A percentile compares a stretch with the other conserved stretches of the same genome.
These are phyloP conservation scores for Trichophyton equinum DNA, from an alignment of 2,329 filamentous ascomycete genomes.

Conservation along the genomic window DNA sequence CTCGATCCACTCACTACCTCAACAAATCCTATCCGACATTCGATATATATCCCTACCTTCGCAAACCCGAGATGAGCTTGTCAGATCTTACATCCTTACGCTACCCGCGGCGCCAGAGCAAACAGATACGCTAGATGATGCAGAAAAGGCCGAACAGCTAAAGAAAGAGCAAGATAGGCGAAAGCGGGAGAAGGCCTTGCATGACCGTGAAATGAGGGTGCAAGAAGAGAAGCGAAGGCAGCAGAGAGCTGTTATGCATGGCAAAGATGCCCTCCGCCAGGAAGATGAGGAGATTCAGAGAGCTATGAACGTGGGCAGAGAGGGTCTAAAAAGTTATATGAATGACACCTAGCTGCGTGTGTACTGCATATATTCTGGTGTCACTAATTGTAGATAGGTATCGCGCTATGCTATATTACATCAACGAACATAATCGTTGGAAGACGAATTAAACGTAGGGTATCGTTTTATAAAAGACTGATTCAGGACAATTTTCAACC, in stretches of 20 bases:
- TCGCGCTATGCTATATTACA: background rate
- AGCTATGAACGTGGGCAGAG: conserved; percentile 32
- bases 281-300: conserved; percentile 34
- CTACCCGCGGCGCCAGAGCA: conserved; percentile 28
- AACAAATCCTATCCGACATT: conserved; percentile 32
- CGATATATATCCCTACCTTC: conserved; percentile 32
- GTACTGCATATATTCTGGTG: background rate
- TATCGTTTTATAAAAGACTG: background rate
- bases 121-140: conserved; percentile 25
- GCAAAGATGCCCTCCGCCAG: conserved; percentile 32
- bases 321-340: conserved; percentile 27
- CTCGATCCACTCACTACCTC: conserved; percentile 28
- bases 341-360: background rate
- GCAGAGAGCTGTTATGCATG: conserved; percentile 27
- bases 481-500: background rate
- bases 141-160: conserved; percentile 27
- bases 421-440: background rate
- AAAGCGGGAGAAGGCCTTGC: conserved; percentile 33
- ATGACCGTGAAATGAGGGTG: conserved; percentile 32
- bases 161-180: conserved; percentile 30
- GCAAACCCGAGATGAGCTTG: conserved; percentile 29
- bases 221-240: conserved; percentile 33
- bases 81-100: conserved; percentile 34
- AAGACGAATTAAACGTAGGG: background rate
- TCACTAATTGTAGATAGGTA: background rate